These are phyloP conservation scores for Cephaloascus fragrans DNA, from an alignment of 805 yeast genomes.

Conservation along the genomic window DNA sequence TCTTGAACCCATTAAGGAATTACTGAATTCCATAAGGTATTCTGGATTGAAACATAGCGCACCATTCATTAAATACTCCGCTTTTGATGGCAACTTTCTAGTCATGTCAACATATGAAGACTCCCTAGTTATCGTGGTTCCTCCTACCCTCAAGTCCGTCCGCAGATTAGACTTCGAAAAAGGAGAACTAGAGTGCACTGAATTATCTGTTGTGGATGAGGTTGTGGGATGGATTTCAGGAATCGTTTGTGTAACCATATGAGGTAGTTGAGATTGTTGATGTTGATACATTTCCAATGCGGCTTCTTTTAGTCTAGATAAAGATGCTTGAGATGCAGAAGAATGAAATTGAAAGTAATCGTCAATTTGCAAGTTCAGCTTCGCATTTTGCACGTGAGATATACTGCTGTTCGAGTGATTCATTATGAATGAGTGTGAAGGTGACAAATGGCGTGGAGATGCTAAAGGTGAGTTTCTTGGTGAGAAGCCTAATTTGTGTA, in stretches of 20 bases:
- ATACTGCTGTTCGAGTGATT: too few species aligned
- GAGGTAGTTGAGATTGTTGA: not conserved
- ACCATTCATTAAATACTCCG: not conserved
- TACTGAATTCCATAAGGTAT: not conserved
- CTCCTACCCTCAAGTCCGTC: not conserved
- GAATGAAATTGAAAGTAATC: not conserved
- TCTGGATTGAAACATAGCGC: not conserved
- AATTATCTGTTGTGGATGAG: not conserved
- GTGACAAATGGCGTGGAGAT: constrained; percentile 3
- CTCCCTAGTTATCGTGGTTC: not conserved
- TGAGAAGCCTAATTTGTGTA: constrained; percentile 4
- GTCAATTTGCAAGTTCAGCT: not conserved
- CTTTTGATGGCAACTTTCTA: not conserved
- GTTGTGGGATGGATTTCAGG: not conserved
- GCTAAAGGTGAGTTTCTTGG: constrained; percentile 4
- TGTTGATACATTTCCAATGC: not conserved
- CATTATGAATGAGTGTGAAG: constrained; percentile 1
- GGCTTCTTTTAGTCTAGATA: not conserved
- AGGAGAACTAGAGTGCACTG: not conserved
- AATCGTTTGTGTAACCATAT: not conserved
- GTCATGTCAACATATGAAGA: not conserved
- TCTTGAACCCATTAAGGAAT: not conserved
- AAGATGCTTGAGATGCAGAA: not conserved
- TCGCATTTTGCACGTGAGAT: not conserved
- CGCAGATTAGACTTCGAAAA: too few species aligned